Conservation (phyloP, 192 early-diverging fungal genomes). For the Coemansia sp. region DNA sequence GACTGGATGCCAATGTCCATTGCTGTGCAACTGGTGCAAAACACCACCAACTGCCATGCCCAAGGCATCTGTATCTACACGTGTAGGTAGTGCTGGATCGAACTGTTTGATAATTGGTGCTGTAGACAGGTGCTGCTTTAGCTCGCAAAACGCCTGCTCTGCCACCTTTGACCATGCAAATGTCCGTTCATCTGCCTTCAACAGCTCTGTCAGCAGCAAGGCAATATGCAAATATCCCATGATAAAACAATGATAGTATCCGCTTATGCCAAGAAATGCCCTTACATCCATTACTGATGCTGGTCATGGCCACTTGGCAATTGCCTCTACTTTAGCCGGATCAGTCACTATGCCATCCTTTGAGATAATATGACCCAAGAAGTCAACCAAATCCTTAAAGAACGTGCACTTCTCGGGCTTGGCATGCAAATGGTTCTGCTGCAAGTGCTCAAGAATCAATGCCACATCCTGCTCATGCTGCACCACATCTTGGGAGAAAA, state of each 20-base stretch:
- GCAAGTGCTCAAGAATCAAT: neutral
- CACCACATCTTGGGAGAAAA: neutral
- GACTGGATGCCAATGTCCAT: neutral
- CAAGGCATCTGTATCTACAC: conserved; percentile 15
- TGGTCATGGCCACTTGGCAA: conserved; percentile 7
- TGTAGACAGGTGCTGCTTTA: conserved; percentile 8
- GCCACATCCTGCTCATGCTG: neutral
- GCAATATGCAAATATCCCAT: neutral
- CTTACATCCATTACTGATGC: neutral
- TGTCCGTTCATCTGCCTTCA: neutral
- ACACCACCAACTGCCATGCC: conserved; percentile 11
- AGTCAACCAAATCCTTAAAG: conserved; percentile 15
- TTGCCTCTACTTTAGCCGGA: neutral
- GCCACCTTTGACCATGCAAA: conserved; percentile 4
- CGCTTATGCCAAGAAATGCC: neutral
- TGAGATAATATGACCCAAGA: neutral
- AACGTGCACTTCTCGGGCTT: conserved; percentile 3
- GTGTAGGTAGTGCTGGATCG: neutral
- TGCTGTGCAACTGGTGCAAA: neutral
- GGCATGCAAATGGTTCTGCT: neutral
- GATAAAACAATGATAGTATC: conserved; percentile 9
- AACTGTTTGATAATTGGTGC: conserved; percentile 9
- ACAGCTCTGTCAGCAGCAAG: conserved; percentile 9
- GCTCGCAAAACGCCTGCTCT: neutral
- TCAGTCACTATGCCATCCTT: neutral